Conservation (phyloP, 2,329 filamentous ascomycete species). For the Colletotrichum acutatum region DNA sequence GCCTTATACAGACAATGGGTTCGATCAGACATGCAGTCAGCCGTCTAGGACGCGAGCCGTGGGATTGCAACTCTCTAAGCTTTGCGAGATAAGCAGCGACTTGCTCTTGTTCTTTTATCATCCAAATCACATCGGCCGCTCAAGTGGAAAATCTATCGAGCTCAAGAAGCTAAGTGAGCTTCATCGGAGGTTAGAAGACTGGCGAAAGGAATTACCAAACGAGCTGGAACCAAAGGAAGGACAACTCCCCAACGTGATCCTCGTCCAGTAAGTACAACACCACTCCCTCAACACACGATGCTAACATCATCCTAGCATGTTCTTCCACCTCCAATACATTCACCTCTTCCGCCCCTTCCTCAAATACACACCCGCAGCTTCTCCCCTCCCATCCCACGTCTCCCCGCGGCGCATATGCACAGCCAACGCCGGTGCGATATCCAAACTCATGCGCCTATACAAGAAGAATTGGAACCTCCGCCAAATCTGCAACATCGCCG, state of each 20-base stretch:
- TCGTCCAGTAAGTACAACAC: constrained; percentile 79
- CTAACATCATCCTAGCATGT: constrained; percentile 76
- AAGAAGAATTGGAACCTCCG: constrained; percentile 91
- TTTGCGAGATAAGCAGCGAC: constrained; percentile 95
- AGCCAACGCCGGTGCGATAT: constrained; percentile 88
- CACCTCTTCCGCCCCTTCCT: constrained; percentile 96
- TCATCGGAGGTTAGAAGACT: constrained; percentile 88
- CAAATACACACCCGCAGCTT: constrained; percentile 84
- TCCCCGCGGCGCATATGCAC: constrained; percentile 93
- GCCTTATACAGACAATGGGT: constrained; percentile 87
- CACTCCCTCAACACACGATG: not conserved
- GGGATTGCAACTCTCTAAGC: constrained; percentile 80
- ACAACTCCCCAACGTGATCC: constrained; percentile 82
- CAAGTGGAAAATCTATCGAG: constrained; percentile 81
- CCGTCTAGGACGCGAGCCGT: constrained; percentile 85
- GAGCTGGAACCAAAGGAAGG: constrained; percentile 93
- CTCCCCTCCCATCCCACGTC: constrained; percentile 86
- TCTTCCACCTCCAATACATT: constrained; percentile 94
- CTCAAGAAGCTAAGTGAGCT: constrained; percentile 93
- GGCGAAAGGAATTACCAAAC: constrained; percentile 84
- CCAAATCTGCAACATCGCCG: constrained; percentile 95
- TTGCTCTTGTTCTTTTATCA: constrained; percentile 92
- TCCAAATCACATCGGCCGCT: constrained; percentile 72
- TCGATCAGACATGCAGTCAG: constrained; percentile 78
- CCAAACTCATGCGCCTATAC: constrained; percentile 93